A percentile compares a stretch with the other conserved stretches of the same genome.
These are phyloP conservation scores for Pseudocercospora vitis DNA, from an alignment of 2,329 filamentous ascomycete species.

Conservation along the genomic window DNA sequence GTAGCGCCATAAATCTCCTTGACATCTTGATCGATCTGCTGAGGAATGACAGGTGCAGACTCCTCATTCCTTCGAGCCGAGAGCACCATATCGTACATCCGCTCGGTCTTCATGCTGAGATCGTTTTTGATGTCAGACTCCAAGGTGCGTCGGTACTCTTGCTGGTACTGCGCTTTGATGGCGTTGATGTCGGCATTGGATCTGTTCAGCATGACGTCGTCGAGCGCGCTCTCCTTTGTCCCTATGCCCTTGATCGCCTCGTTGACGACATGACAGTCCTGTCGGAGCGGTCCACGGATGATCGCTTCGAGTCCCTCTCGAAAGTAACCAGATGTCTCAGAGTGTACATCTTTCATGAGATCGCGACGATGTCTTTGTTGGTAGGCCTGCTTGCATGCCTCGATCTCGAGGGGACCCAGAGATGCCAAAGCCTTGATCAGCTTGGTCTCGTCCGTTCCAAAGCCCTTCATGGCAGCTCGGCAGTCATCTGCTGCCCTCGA, in stretches of 20 bases:
- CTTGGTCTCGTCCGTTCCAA: slow-evolving; percentile 81
- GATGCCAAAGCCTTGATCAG: slow-evolving; percentile 69
- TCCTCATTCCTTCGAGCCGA: slow-evolving; percentile 76
- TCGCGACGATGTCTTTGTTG: slow-evolving; percentile 63
- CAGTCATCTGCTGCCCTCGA: slow-evolving; percentile 68
- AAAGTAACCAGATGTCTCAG: slow-evolving; percentile 73
- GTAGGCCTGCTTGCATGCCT: slow-evolving; percentile 67
- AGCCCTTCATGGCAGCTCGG: slow-evolving; percentile 85
- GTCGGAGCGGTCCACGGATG: slow-evolving; percentile 72
- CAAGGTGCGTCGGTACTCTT: slow-evolving; percentile 64
- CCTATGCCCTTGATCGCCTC: slow-evolving; percentile 75
- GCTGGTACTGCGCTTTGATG: slow-evolving; percentile 77
- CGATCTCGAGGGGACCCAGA: slow-evolving; percentile 76
- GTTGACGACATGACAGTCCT: slow-evolving; percentile 71
- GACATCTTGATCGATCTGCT: slow-evolving; percentile 73
- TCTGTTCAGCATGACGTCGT: slow-evolving; percentile 79
- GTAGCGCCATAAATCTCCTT: slow-evolving; percentile 75
- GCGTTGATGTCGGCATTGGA: slow-evolving; percentile 84
- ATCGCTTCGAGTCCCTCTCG: slow-evolving; percentile 72
- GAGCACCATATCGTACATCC: slow-evolving; percentile 80
- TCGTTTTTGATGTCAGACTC: slow-evolving; percentile 74
- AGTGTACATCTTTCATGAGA: slow-evolving; percentile 72
- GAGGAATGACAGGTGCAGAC: slow-evolving; percentile 67
- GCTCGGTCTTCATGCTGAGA: slow-evolving; percentile 80
- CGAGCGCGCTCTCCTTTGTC: slow-evolving; percentile 82